These are phyloP conservation scores for Cystobasidiaceae sp. DNA, from an alignment of 1,284 basidiomycete species.

Conservation along the genomic window DNA sequence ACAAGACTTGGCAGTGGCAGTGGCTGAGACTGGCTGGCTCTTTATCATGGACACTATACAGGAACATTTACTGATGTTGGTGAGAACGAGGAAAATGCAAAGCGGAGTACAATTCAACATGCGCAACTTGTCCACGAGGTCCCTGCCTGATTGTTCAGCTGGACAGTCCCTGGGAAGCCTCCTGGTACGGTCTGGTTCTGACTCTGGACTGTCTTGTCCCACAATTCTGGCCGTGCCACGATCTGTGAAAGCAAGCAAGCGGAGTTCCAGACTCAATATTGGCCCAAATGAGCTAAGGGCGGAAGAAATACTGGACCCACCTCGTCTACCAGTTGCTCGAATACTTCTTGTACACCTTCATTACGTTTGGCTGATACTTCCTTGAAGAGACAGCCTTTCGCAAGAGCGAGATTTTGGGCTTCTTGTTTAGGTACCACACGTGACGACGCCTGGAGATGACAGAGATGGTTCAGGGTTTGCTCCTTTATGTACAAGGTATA, in stretches of 20 bases:
- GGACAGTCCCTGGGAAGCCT: constrained; percentile 25
- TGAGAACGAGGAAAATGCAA: background rate
- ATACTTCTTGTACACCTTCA: constrained; percentile 26
- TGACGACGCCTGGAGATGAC: constrained; percentile 65
- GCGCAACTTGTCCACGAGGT: background rate
- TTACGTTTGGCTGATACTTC: constrained; percentile 62
- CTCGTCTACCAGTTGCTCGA: constrained; percentile 30
- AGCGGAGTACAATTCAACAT: background rate
- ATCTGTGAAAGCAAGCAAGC: background rate
- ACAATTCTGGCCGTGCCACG: constrained; percentile 26
- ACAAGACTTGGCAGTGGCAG: too few relatives aligned
- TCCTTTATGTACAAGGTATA: background rate
- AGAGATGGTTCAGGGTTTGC: background rate
- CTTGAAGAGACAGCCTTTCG: constrained; percentile 59
- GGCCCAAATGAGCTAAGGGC: background rate
- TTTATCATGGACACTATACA: too few relatives aligned
- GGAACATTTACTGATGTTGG: background rate
- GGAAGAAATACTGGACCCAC: background rate
- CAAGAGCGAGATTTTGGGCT: constrained; percentile 70
- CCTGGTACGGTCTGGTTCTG: constrained; percentile 3
- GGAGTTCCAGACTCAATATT: background rate
- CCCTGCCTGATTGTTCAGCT: background rate
- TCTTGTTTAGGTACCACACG: constrained; percentile 77
- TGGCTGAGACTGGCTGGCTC: too few relatives aligned
- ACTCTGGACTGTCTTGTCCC: constrained; percentile 13